Evolutionary conservation across 106 monocot species (phyloP).

Genomic region (Vanilla planifolia): DNA sequence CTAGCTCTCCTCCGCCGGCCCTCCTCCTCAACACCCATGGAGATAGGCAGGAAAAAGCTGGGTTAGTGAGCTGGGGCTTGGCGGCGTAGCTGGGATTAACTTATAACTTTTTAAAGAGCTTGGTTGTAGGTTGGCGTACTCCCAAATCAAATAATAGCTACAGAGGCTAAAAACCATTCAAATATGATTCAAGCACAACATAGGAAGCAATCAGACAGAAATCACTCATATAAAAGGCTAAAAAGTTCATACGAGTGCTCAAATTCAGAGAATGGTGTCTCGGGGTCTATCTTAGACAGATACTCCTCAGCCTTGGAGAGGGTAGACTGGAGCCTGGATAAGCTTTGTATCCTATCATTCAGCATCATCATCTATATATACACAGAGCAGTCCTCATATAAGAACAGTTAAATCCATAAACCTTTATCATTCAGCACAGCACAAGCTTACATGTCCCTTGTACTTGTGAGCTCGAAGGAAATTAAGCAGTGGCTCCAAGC

Average conservation of each 20-base stretch:
- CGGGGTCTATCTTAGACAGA: constrained; percentile 52
- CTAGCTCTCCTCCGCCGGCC: too few species aligned
- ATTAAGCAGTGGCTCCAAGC: constrained; percentile 74
- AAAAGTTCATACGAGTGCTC: constrained; percentile 45
- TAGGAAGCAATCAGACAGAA: too few species aligned
- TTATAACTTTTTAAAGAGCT: too few species aligned
- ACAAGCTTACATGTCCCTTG: constrained; percentile 71
- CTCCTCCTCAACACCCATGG: too few species aligned
- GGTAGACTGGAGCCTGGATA: constrained; percentile 62
- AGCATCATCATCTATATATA: constrained; percentile 71
- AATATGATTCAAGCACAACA: too few species aligned
- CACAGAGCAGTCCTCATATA: background rate
- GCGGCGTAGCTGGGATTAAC: too few species aligned
- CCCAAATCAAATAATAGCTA: too few species aligned
- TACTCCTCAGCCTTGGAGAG: constrained; percentile 73
- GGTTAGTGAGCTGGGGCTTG: too few species aligned
- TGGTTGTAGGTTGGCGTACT: too few species aligned
- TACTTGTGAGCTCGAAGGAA: constrained; percentile 79
- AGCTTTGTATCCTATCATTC: constrained; percentile 80
- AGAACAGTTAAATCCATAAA: constrained; percentile 3
- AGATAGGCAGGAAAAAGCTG: too few species aligned
- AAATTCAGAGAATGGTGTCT: constrained; percentile 67
- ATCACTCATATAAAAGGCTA: too few species aligned
- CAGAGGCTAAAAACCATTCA: too few species aligned
- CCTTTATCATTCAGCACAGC: background rate